Conservation (phyloP, 495 filamentous ascomycete genomes). For the Talaromyces thailandensis region DNA sequence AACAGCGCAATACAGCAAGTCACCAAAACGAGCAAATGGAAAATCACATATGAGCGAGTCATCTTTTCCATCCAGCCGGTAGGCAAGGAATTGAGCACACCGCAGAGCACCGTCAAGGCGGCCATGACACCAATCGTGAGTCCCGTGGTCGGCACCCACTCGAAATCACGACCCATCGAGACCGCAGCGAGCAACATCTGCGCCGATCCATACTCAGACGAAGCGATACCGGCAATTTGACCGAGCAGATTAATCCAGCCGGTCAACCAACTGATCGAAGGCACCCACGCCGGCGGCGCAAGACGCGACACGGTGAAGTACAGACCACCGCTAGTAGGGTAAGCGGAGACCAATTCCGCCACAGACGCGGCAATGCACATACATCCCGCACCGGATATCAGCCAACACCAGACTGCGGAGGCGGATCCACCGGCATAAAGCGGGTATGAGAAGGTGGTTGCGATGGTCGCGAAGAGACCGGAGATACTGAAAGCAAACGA, state of each 20-base stretch:
- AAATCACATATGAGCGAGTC: conserved; percentile 55
- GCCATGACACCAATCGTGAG: conserved; percentile 55
- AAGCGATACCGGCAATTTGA: conserved; percentile 55
- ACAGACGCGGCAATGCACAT: conserved; percentile 54
- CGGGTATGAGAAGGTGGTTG: conserved; percentile 53
- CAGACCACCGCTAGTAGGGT: conserved; percentile 42
- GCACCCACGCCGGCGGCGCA: conserved; percentile 29
- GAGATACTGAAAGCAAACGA: conserved; percentile 57
- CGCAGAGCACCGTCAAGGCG: conserved; percentile 43
- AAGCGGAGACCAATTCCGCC: conserved; percentile 45
- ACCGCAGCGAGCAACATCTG: conserved; percentile 61
- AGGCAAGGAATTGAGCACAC: conserved; percentile 49
- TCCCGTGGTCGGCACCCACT: conserved; percentile 41
- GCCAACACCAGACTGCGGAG: conserved; percentile 56
- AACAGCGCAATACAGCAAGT: conserved; percentile 51
- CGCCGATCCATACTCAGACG: conserved; percentile 57
- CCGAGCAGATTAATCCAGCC: conserved; percentile 65
- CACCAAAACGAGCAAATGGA: conserved; percentile 51
- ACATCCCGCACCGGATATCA: conserved; percentile 53
- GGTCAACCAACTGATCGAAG: conserved; percentile 32
- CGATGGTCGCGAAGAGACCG: conserved; percentile 50
- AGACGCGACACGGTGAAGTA: conserved; percentile 38
- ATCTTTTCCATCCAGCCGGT: conserved; percentile 56
- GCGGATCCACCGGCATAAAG: conserved; percentile 51
- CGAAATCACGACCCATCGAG: conserved; percentile 49